A percentile compares a stretch with the other conserved stretches of the same genome.
Conservation (phyloP, 1,284 basidiomycete genomes). For the Ustilago nuda region DNA sequence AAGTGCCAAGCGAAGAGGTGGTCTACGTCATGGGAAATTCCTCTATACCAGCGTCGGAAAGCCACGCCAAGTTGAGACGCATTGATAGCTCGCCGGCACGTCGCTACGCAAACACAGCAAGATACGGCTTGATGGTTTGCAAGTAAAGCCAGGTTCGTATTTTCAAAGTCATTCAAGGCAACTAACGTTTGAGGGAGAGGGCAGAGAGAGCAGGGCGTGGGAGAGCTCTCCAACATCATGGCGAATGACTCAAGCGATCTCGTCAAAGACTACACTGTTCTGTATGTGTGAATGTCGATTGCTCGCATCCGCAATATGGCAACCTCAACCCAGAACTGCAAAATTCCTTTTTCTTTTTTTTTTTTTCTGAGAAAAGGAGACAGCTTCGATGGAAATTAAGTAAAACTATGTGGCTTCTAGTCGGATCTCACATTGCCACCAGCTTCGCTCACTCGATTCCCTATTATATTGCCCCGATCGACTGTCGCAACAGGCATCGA, state of each 20-base stretch:
- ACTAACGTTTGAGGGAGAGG: too few species aligned
- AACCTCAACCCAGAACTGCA: background rate
- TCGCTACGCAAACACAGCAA: background rate
- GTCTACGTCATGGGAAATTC: background rate
- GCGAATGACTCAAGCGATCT: background rate
- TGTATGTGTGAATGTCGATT: background rate
- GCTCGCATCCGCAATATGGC: background rate
- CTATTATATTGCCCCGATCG: too few species aligned
- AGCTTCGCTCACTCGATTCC: too few species aligned
- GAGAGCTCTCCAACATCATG: background rate
- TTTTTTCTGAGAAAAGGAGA: background rate
- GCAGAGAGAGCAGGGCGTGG: background rate
- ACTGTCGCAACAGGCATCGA: too few species aligned
- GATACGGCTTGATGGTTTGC: constrained; percentile 5
- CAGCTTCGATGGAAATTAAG: background rate
- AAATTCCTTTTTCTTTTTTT: background rate
- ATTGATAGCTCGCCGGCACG: background rate
- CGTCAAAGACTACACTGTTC: background rate
- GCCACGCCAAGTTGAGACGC: background rate
- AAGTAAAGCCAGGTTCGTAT: background rate
- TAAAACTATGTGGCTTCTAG: too few species aligned
- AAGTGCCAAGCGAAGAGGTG: background rate
- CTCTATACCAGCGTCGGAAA: constrained; percentile 1
- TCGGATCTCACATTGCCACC: too few species aligned
- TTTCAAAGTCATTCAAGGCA: background rate